phyloP scores from a whole-genome alignment of 106 monocot genomes.

The Agapanthus africanus region DNA sequence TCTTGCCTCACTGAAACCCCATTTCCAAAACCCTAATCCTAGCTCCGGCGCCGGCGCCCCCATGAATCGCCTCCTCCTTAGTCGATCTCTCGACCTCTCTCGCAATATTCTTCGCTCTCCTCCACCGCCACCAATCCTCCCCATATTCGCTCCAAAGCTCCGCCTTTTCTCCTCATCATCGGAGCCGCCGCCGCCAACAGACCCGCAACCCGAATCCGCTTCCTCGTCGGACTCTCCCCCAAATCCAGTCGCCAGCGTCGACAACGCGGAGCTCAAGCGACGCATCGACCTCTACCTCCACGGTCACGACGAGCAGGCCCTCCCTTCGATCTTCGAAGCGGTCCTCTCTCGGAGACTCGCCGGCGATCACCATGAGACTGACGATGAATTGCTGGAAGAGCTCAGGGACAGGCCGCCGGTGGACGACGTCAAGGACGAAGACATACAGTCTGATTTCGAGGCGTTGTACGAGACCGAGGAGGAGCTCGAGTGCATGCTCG shows the following conservation, averaged over 20 bases:
- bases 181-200: not conserved
- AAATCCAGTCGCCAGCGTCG: conserved; percentile 20
- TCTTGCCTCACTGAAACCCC: no score
- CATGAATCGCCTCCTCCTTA: no score
- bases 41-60: no score
- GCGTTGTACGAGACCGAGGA: conserved; percentile 71
- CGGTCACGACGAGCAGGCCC: conserved; percentile 38
- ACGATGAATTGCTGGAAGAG: conserved; percentile 82
- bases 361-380: conserved; percentile 64
- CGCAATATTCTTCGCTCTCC: no score
- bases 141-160: no score
- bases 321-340: conserved; percentile 46
- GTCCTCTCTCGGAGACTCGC: conserved; percentile 42
- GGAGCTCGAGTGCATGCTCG: conserved; percentile 66
- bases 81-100: no score
- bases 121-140: no score
- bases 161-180: no score
- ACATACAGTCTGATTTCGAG: conserved; percentile 91
- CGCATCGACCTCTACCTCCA: conserved; percentile 52
- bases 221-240: conserved; percentile 11
- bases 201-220: not conserved
- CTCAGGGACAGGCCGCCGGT: conserved; percentile 48
- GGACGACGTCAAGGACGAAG: conserved; percentile 40
- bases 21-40: no score
- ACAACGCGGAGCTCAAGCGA: conserved; percentile 52